Base-by-base conservation (phyloP, 176 grass and related monocot species). In the Hyparrhenia diplandra region DNA sequence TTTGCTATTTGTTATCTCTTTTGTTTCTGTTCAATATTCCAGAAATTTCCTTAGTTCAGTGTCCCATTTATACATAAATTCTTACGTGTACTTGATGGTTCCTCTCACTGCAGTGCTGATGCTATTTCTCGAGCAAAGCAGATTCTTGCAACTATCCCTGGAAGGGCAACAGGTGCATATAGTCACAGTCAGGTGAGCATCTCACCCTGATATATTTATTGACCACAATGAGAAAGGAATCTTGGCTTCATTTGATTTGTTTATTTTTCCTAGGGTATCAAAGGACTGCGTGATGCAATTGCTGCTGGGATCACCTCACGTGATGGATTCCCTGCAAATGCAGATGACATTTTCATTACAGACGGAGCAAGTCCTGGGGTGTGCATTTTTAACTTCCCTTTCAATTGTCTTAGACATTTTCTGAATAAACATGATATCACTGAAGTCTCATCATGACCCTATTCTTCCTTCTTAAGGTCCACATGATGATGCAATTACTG, bases 401-500 rank as follows among this genome's bases (percentile, higher is more conserved):
- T 78, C 2, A 45, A 49, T 69, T 80, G 21, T 74, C 25, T 42
- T 67, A 46, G 35, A 62, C 20, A 66, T 37, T 76, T 81, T 82
- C 45, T 72, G 39, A 83, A 70, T 65, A 82, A 81, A 81, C 20
- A 52, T 46, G 74, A 27, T 58, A 25, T 68, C 52, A 29, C 71
- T 64, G 9, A 23, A 67, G 13, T 80, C 37, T 83, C n/a, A 60
- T 37, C 67, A 68, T 77, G 27, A 42, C 66, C 59, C 73, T 65
- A 77, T 67, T 71, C 35, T 47, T 85, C 8, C 54, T 29, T 45
- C 25, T 58, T 78, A 95, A 99, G 96, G 96, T 99, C 39, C 96
- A 99, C 61, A 86, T 91, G 88, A 99, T 99, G 96, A 93, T 99
- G 96, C 96, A 99, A 45, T 85, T 99, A 74, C 87, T 99, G 73